phyloP scores from a whole-genome alignment of 73 alveolate species.

The Tetrahymena elliotti region DNA sequence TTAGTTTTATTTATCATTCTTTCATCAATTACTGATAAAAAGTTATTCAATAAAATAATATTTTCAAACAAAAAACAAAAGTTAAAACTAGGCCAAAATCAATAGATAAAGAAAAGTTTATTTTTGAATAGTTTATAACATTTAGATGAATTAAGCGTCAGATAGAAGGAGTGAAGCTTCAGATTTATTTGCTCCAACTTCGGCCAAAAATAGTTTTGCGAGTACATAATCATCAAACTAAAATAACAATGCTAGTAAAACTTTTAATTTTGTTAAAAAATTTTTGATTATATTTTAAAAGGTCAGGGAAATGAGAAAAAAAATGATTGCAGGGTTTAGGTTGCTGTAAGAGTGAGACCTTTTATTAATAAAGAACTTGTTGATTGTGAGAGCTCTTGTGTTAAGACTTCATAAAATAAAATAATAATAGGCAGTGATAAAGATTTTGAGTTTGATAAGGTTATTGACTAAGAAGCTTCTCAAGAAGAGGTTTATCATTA shows the following conservation, averaged over 20 bases:
- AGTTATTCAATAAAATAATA: too few relatives aligned
- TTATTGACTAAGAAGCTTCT: constrained; percentile 66
- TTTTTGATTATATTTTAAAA: background rate
- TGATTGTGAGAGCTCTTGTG: constrained; percentile 40
- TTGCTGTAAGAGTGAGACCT: constrained; percentile 95
- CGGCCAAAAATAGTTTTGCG: background rate
- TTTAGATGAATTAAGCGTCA: background rate
- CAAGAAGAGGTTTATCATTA: constrained; percentile 71
- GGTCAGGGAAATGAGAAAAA: background rate
- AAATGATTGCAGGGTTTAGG: constrained; percentile 26
- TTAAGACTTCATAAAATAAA: constrained; percentile 45
- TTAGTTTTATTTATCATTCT: too few relatives aligned
- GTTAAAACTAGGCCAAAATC: too few relatives aligned
- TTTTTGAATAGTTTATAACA: too few relatives aligned
- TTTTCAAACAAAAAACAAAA: too few relatives aligned
- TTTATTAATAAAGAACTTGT: constrained; percentile 72
- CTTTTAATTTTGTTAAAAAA: background rate
- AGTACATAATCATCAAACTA: background rate
- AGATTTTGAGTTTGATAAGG: constrained; percentile 82
- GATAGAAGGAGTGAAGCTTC: background rate
- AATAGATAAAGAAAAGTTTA: background rate
- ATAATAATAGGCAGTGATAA: constrained; percentile 60
- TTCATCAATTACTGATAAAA: too few relatives aligned
- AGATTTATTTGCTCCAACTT: background rate
- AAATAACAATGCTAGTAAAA: background rate